These are phyloP conservation scores for Isoetes engelmannii DNA, from an alignment of 83 land plant genomes.

Conservation along the genomic window DNA sequence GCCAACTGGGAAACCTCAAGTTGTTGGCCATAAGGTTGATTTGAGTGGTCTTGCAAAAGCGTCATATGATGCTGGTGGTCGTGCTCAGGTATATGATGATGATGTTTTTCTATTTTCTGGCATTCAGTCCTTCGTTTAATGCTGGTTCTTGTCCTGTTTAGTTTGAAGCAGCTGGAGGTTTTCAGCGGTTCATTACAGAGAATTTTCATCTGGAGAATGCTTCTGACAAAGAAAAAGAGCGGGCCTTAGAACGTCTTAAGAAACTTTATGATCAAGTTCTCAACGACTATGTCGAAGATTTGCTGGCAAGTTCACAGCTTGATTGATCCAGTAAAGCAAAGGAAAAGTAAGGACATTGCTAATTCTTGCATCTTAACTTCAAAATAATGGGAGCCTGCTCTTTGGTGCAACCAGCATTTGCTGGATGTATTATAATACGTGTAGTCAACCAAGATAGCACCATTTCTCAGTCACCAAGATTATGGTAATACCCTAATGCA, in stretches of 20 bases:
- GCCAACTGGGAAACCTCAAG: conserved; percentile 28
- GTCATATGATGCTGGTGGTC: conserved; percentile 23
- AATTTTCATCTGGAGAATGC: conserved; percentile 24
- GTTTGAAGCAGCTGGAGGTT: conserved; percentile 23
- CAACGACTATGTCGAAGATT: conserved; percentile 21
- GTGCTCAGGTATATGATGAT: conserved; percentile 16
- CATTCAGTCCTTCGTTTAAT: too few relatives aligned
- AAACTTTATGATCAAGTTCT: conserved; percentile 29
- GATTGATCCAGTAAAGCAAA: not conserved
- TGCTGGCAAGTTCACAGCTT: conserved; percentile 24
- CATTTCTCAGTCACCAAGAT: too few relatives aligned
- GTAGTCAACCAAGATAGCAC: too few relatives aligned
- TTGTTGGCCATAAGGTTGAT: conserved; percentile 30
- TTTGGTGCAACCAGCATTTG: too few relatives aligned
- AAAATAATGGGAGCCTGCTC: too few relatives aligned
- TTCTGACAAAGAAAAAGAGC: conserved; percentile 24
- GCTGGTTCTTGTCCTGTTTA: not conserved
- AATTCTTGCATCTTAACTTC: too few relatives aligned
- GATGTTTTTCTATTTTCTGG: too few relatives aligned
- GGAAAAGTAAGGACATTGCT: too few relatives aligned
- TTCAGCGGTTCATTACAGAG: conserved; percentile 20
- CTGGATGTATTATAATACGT: too few relatives aligned
- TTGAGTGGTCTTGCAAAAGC: conserved; percentile 26
- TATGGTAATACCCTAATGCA: too few relatives aligned
- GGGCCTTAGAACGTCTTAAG: conserved; percentile 23